These are phyloP conservation scores for Centaurea solstitialis DNA, from an alignment of 129 eudicot genomes.

Conservation along the genomic window DNA sequence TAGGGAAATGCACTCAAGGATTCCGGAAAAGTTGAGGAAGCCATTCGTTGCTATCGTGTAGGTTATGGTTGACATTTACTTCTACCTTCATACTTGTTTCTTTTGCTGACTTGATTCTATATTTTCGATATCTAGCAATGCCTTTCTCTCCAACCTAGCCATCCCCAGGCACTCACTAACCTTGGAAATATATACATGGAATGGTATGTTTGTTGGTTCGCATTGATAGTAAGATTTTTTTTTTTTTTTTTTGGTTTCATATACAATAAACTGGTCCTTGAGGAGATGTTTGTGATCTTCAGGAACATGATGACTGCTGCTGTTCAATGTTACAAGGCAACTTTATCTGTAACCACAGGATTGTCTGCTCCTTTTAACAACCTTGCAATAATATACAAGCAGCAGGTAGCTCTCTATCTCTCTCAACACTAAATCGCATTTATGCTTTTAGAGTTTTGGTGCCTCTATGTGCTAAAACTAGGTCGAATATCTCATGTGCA, in stretches of 20 bases:
- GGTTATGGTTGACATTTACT: conserved; percentile 24
- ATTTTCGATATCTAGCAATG: conserved; percentile 65
- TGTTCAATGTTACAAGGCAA: conserved; percentile 85
- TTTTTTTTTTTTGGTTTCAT: neutral
- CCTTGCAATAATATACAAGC: conserved; percentile 87
- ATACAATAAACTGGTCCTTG: conserved; percentile 10
- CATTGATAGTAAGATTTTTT: neutral
- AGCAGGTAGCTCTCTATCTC: conserved; percentile 57
- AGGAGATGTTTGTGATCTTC: conserved; percentile 23
- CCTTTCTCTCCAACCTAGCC: conserved; percentile 85
- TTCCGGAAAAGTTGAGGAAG: conserved; percentile 90
- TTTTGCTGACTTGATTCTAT: conserved; percentile 3
- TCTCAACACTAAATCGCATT: neutral
- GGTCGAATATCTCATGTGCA: neutral
- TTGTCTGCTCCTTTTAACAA: conserved; percentile 94
- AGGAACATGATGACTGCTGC: conserved; percentile 98
- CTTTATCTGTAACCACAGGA: conserved; percentile 87
- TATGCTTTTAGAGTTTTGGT: neutral
- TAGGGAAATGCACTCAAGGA: conserved; percentile 96
- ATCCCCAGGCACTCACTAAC: conserved; percentile 97
- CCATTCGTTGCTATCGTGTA: conserved; percentile 85
- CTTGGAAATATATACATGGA: conserved; percentile 98
- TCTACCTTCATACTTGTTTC: neutral
- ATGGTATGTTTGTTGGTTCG: conserved; percentile 51
- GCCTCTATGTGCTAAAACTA: neutral